These are phyloP conservation scores for Beauveria varroae DNA, from an alignment of 2,329 filamentous ascomycete genomes.

Conservation along the genomic window DNA sequence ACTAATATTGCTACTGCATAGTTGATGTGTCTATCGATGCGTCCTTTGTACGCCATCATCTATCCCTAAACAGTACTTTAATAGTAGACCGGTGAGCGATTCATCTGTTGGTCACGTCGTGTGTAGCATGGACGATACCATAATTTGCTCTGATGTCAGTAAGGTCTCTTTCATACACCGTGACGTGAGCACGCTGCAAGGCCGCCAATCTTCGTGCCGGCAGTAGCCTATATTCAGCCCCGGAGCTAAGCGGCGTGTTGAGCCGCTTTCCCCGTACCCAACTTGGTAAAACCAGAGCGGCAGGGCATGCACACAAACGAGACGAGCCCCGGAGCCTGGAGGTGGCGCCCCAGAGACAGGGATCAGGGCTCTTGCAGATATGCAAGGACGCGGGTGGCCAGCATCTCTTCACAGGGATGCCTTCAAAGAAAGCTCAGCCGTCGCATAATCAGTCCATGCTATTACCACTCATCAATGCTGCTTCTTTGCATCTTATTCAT, in stretches of 20 bases:
- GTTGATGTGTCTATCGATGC: background rate
- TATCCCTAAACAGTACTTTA: background rate
- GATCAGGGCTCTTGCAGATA: constrained; percentile 3
- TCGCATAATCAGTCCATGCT: constrained; percentile 3
- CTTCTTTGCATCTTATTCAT: background rate
- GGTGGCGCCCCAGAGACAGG: background rate
- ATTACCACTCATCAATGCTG: background rate
- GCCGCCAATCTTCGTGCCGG: background rate
- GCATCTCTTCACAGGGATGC: constrained; percentile 1
- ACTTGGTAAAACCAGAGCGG: background rate
- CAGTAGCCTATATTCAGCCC: background rate
- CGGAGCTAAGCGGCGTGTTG: background rate
- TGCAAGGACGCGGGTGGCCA: background rate
- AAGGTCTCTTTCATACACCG: background rate
- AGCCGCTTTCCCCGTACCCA: background rate
- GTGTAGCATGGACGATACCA: background rate
- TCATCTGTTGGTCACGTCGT: background rate
- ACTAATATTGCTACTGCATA: background rate
- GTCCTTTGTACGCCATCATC: background rate
- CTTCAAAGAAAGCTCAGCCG: background rate
- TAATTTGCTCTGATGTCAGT: background rate
- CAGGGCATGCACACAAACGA: background rate
- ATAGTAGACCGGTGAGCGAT: background rate
- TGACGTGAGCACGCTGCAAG: background rate
- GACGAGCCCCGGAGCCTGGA: background rate